These are phyloP conservation scores for Rhynchospora breviuscula DNA, from an alignment of 176 grass and related monocot genomes.

Conservation along the genomic window DNA sequence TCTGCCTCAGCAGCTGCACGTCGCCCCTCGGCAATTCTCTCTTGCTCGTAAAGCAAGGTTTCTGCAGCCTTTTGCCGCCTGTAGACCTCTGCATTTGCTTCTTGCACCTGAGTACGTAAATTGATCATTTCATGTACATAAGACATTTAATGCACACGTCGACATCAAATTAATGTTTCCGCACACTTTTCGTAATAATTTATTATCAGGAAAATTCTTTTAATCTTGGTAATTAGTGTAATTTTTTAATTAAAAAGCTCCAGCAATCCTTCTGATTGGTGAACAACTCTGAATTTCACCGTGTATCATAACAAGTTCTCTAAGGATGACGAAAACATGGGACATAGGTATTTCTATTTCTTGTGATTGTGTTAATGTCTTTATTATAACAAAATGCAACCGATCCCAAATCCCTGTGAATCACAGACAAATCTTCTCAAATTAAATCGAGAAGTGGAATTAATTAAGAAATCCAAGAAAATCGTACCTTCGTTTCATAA, in stretches of 20 bases:
- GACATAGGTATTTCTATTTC: no score
- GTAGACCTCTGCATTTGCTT: conserved; percentile 68
- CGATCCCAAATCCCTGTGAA: no score
- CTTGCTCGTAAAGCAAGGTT: conserved; percentile 48
- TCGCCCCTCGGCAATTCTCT: conserved; percentile 38
- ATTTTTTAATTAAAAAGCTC: no score
- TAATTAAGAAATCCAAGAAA: not conserved
- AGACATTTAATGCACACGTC: not conserved
- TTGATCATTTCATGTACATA: not conserved
- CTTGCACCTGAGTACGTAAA: conserved; percentile 32
- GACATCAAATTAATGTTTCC: not conserved
- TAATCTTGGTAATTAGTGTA: no score
- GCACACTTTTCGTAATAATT: not conserved
- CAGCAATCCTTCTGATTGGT: no score
- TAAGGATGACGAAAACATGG: no score
- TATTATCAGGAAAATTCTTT: no score
- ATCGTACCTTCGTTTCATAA: conserved; percentile 62
- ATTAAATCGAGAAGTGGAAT: not conserved
- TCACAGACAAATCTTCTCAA: not conserved
- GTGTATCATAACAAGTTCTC: no score
- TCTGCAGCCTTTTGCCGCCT: conserved; percentile 66
- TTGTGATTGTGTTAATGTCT: no score
- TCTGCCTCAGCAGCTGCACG: conserved; percentile 39
- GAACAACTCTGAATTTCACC: no score
- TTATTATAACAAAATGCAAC: no score